Base-by-base conservation (phyloP, 1,284 basidiomycete genomes). In the Laetiporus sulphureus region DNA sequence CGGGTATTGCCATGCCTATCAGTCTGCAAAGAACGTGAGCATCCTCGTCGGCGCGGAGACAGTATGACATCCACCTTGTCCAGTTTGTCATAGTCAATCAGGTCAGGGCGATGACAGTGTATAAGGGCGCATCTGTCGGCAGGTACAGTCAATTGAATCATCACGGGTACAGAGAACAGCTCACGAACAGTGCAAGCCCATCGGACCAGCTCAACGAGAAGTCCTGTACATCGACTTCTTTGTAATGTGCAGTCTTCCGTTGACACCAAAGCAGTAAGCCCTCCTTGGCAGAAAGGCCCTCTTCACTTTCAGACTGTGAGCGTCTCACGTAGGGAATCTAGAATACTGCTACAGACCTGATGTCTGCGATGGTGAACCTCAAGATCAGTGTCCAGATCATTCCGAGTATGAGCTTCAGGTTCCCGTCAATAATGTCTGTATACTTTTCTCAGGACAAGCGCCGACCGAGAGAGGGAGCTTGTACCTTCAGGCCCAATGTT, bases 371-470 rank as follows among this genome's bases (percentile, higher is more conserved):
- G 19, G 94, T 96, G 64, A 98, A 99, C 3, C 93, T 83, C 24
- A 96, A 75, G 59, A 99, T 95, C 30, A 99, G 75, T 0, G 92
- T 96, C 95, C 95, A 99, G 54, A 99, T 98, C 90, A 98, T 94
- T 25, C 95, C 95, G 13, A 99, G 77, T 40, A 96, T 97, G 43
- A 99, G 85, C 64, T 99, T 99, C 48, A 95, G 66, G 62, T 97
- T 97, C 21, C 94, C 94, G 61, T 99, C 95, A 46, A 98, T 93
- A 59, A 98, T 97, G 62, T 99, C 94, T 91, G 55, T 39, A 12
- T 35, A 12, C 16, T 6, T 13, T 32, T 31, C 16, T 37, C 8
- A 36, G n/a, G 6, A 43, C 33, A 21, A 10, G 37, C 39, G 25
- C 24, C 23, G 18, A 13, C 8, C 6, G 15, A 13, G 33, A 29